Conservation (phyloP, 2,329 filamentous ascomycete genomes). For the Monosporascus sp. region DNA sequence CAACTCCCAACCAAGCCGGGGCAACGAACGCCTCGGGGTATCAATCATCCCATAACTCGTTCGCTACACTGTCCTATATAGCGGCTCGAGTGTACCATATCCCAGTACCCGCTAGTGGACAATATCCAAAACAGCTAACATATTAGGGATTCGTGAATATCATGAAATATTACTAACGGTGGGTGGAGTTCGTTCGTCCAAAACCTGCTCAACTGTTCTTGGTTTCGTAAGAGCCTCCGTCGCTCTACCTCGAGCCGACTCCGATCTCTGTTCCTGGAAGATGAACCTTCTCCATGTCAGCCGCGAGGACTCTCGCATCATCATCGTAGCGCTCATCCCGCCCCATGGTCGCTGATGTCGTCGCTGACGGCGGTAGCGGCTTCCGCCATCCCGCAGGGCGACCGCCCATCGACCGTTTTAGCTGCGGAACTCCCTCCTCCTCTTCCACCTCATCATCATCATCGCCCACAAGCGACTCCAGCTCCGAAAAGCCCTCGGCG, state of each 20-base stretch:
- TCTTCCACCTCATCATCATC: conserved; percentile 8
- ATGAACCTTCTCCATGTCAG: conserved; percentile 23
- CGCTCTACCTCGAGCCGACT: conserved; percentile 5
- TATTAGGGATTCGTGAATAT: too few relatives aligned
- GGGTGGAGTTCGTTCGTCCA: too few relatives aligned
- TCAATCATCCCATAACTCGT: too few relatives aligned
- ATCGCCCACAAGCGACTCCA: conserved; percentile 18
- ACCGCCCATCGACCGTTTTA: background rate
- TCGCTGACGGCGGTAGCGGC: background rate
- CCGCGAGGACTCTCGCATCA: conserved; percentile 8
- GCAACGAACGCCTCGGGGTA: too few relatives aligned
- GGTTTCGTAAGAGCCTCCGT: too few relatives aligned
- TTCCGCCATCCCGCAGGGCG: background rate
- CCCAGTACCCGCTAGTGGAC: too few relatives aligned
- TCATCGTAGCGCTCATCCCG: conserved; percentile 5
- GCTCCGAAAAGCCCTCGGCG: conserved; percentile 18
- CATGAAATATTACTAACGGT: too few relatives aligned
- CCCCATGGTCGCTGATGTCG: conserved; percentile 4
- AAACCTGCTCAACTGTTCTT: too few relatives aligned
- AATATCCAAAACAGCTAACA: too few relatives aligned
- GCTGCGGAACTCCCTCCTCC: background rate
- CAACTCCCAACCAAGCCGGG: too few relatives aligned
- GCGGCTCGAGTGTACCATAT: too few relatives aligned
- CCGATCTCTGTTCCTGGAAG: conserved; percentile 7
- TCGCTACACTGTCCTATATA: too few relatives aligned